These are phyloP conservation scores for Coniochaeta prunicola DNA, from an alignment of 2,329 filamentous ascomycete species.

Conservation along the genomic window DNA sequence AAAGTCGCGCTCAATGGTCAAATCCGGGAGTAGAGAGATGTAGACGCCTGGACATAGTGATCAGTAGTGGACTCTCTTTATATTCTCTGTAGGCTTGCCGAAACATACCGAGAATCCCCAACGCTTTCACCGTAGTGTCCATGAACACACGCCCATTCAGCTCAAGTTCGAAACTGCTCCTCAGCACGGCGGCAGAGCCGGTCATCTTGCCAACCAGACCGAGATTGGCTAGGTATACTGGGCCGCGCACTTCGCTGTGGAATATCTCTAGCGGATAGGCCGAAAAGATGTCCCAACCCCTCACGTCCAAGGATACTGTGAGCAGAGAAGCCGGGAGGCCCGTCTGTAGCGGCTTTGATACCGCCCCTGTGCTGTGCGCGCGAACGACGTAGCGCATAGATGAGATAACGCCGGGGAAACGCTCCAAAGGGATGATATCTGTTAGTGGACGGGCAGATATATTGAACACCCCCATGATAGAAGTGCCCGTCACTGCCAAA, in stretches of 20 bases:
- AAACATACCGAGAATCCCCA: slow-evolving; percentile 63
- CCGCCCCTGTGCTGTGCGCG: slow-evolving; percentile 58
- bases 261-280: slow-evolving; percentile 62
- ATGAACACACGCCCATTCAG: slow-evolving; percentile 57
- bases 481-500: slow-evolving; percentile 57
- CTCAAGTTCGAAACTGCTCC: slow-evolving; percentile 47
- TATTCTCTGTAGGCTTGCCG: background rate
- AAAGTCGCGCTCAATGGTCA: slow-evolving; percentile 57
- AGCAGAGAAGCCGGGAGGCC: slow-evolving; percentile 44
- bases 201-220: slow-evolving; percentile 87
- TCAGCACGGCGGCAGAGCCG: slow-evolving; percentile 68
- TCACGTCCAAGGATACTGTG: slow-evolving; percentile 51
- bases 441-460: slow-evolving; percentile 53
- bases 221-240: slow-evolving; percentile 57
- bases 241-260: slow-evolving; percentile 28
- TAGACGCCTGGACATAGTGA: slow-evolving; percentile 55
- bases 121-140: slow-evolving; percentile 66
- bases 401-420: slow-evolving; percentile 63
- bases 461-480: slow-evolving; percentile 82
- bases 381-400: slow-evolving; percentile 62
- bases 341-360: slow-evolving; percentile 45
- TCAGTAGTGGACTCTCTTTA: background rate
- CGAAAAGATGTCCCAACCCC: slow-evolving; percentile 75
- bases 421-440: slow-evolving; percentile 62
- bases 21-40: slow-evolving; percentile 58